phyloP scores from a whole-genome alignment of 1,284 basidiomycete genomes.

The Omphalotus olearius region DNA sequence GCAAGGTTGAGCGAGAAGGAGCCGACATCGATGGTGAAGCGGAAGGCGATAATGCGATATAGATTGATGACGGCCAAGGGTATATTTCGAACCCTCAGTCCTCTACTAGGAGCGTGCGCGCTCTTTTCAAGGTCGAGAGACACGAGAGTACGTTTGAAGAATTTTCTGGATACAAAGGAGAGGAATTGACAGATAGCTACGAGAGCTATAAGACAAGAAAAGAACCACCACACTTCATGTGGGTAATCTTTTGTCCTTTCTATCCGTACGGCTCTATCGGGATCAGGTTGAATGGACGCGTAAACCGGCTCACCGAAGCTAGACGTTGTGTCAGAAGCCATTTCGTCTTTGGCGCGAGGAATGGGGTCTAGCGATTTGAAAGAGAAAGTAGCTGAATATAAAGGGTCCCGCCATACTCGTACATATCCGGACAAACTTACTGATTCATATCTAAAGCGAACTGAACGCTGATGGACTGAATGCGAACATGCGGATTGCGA shows the following conservation, averaged over 20 bases:
- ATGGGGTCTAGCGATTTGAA: too few species aligned
- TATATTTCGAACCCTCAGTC: constrained; percentile 24
- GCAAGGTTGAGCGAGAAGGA: constrained; percentile 42
- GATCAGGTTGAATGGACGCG: too few species aligned
- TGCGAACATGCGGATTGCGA: too few species aligned
- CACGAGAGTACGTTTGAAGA: constrained; percentile 7
- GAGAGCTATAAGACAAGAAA: constrained; percentile 30
- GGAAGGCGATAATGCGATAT: constrained; percentile 45
- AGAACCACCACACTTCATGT: constrained; percentile 32
- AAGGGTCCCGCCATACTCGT: too few species aligned
- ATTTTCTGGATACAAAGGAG: constrained; percentile 23
- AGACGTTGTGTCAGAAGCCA: too few species aligned
- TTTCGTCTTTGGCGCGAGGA: too few species aligned
- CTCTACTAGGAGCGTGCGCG: constrained; percentile 7
- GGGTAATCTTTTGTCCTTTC: constrained; percentile 25
- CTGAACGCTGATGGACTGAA: too few species aligned
- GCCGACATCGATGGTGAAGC: constrained; percentile 38
- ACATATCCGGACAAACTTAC: too few species aligned
- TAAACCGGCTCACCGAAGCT: too few species aligned
- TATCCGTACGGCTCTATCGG: background rate
- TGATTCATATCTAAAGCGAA: too few species aligned
- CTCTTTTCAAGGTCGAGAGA: constrained; percentile 21
- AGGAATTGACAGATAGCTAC: constrained; percentile 29
- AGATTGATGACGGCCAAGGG: constrained; percentile 36
- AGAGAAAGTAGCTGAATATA: too few species aligned